Evolutionary conservation across 2,329 filamentous ascomycete species (phyloP), one percentile per base, ranked within the genome.

Genomic region (Calonectria pteridis): DNA sequence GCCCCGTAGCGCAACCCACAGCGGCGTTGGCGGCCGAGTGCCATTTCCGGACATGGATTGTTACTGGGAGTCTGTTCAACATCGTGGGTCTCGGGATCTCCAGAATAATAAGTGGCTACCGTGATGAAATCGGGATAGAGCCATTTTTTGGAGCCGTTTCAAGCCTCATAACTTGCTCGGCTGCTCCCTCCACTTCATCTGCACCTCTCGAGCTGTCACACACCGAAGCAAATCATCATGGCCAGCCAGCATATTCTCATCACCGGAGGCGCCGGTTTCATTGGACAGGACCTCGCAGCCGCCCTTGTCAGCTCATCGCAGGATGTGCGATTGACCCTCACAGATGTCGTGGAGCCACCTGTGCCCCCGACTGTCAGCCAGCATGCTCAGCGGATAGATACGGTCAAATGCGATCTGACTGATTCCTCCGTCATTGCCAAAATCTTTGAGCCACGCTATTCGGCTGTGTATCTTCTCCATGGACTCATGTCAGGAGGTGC

Each of bases 401-500:
- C 80, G 3, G 73, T 84, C 62, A 76, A 84, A 69, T 81, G 81
- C 50, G 84, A 87, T 71, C 80, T 86, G 40, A 85, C 84, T 7
- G 79, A 76, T 29, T 69, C 71, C 6, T 69, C 68, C 1, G 65
- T 58, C n/a, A 64, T 85, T 31, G 37, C 77, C 1, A 71, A 70
- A 3, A 78, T 86, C 6, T 80, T 86, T 40, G 71, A 78, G 16
- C 72, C 76, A 0, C 73, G 73, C 3, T 83, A 88, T 37, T 84
- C 87, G 43, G 85, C 86, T 23, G 86, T 89, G 58, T 92, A 90
- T 79, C 87, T 91, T 58, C 89, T 92, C 73, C 91, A 92, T 78
- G 91, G 91, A 62, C 89, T 92, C 82, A 92, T 92, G 91, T 91
- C 89, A 0, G 88, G 88, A 31, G 91, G 90, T 20, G 88, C 90